Conservation (phyloP, 2,329 filamentous ascomycete genomes). For the Colletotrichum lindemuthianum region DNA sequence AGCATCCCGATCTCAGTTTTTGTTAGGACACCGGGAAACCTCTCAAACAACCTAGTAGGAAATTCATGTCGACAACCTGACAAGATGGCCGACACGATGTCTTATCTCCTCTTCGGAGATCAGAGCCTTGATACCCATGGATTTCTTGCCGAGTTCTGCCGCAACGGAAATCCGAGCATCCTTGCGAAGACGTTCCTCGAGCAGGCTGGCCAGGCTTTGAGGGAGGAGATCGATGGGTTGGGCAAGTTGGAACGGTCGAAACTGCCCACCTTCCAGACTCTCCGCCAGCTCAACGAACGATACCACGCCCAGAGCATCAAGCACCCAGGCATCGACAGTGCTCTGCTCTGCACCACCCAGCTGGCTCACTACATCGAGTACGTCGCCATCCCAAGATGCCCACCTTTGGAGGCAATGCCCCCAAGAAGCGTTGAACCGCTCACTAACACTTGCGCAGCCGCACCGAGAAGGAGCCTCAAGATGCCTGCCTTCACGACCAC, state of each 20-base stretch:
- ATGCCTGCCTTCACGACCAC: conserved; percentile 60
- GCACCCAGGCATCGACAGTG: conserved; percentile 71
- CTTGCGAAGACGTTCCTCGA: conserved; percentile 72
- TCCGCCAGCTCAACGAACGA: conserved; percentile 72
- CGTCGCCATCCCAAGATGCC: conserved; percentile 41
- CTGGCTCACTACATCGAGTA: conserved; percentile 76
- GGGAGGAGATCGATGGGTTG: conserved; percentile 67
- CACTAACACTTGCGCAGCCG: conserved; percentile 53
- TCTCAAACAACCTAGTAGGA: conserved; percentile 35
- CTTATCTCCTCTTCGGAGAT: conserved; percentile 75
- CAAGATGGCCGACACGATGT: conserved; percentile 59
- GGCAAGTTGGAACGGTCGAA: conserved; percentile 64
- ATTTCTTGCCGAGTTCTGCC: conserved; percentile 67
- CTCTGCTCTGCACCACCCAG: conserved; percentile 71
- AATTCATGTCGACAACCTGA: conserved; percentile 41
- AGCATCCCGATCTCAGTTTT: conserved; percentile 20
- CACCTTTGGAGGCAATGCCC: not conserved
- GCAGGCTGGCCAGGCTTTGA: conserved; percentile 65
- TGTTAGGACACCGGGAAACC: conserved; percentile 31
- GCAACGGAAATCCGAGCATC: conserved; percentile 55
- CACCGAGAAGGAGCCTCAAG: conserved; percentile 63
- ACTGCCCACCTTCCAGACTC: conserved; percentile 70
- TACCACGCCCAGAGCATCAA: conserved; percentile 68
- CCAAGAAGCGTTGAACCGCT: not conserved
- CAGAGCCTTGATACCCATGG: conserved; percentile 75